Evolutionary conservation across 495 filamentous ascomycete genomes (phyloP).

Genomic region (Cetradonia linearis): DNA sequence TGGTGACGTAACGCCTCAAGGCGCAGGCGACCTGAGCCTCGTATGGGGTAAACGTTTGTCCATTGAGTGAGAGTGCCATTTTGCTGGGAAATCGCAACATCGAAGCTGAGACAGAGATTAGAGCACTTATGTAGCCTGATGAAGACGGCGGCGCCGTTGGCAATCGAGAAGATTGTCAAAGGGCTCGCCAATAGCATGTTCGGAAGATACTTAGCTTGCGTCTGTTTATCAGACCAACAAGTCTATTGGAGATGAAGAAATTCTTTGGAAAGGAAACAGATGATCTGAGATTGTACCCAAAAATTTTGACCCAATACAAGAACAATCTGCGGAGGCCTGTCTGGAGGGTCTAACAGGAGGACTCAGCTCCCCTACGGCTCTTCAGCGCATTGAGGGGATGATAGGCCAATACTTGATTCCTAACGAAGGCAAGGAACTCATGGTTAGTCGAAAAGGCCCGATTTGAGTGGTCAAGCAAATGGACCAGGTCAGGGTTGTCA

Average conservation of each 20-base stretch:
- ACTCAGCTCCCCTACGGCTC: background rate
- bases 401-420: background rate
- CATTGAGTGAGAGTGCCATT: slow-evolving; percentile 4
- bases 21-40: slow-evolving; percentile 10
- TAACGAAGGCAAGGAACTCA: background rate
- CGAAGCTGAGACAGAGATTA: background rate
- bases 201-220: background rate
- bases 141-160: background rate
- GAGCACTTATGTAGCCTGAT: background rate
- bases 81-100: background rate
- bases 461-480: background rate
- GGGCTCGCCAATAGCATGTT: background rate
- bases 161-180: background rate
- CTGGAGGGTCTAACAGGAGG: background rate
- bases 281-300: background rate
- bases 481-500: background rate
- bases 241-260: background rate
- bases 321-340: background rate
- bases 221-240: background rate
- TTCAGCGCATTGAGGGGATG: background rate
- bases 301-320: background rate
- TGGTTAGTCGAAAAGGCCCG: too few species aligned
- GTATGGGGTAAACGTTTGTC: slow-evolving; percentile 1
- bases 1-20: slow-evolving; percentile 8
- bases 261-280: background rate